Base-by-base conservation (phyloP, 768 basidiomycete genomes). In the Rubroboletus pulcherrimus region DNA sequence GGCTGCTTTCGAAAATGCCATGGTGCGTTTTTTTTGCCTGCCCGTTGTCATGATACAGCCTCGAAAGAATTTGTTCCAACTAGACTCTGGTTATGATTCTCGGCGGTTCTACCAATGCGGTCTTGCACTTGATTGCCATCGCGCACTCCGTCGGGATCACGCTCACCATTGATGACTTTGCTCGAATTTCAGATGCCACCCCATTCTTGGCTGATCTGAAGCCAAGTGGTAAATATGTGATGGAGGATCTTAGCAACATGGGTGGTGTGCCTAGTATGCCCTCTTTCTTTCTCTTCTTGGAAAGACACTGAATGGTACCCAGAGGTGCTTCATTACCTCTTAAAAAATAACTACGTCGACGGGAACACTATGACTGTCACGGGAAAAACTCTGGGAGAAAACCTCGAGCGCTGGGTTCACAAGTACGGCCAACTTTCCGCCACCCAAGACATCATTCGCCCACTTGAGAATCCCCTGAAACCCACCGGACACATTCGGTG, bases 121-220 rank as follows among this genome's bases (percentile, higher is more conserved):
- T 98, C 34, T 77, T 99, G 34, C 97, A 99, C 72, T 77, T 99
- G 58, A 93, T 98, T 67, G 97, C 97, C 42, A 89, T 99, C 64
- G 97, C 97, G 0, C 95, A 94, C 71, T 92, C 93, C 0, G 93
- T 96, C 48, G 95, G 94, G 26, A 86, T 99, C 75, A 81, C 82
- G 42, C 81, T 99, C 55, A 82, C 81, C 34, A 77, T 98, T 49
- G 93, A 96, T 64, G 97, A 98, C 71, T 92, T 98, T 81, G 94
- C 97, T 72, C 76, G 71, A 53, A 92, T 98, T 51, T 96, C 94
- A 7, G 95, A 99, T 71, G 84, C 89, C 44, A 85, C 81, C 1
- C 97, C 97, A 10, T 96, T 98, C 82, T 78, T 98, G 60, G 95
- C 96, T 24, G 91, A 99, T 73, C 83, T 99, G 61, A 97, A 95